Percentiles rank a stretch among this genome's conserved stretches.
Evolutionary conservation across 352 stramenopile genomes (phyloP).

Genomic region (Phytopythium helicoides): DNA sequence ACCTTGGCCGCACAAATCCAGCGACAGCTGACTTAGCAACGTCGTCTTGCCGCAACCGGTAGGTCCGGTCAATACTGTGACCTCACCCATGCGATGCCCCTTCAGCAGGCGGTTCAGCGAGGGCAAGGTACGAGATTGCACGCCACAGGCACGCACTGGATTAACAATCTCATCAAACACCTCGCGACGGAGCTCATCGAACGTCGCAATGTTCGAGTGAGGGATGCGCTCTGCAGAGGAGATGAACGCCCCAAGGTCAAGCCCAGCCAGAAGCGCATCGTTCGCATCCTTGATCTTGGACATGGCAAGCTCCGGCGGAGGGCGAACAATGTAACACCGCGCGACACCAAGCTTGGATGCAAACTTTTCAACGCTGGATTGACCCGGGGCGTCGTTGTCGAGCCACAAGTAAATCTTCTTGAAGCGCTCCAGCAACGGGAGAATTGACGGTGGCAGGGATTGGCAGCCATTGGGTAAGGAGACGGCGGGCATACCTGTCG

Average conservation of each 20-base stretch:
- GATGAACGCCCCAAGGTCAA: slow-evolving; percentile 89
- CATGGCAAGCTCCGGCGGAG: slow-evolving; percentile 32
- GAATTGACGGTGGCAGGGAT: slow-evolving; percentile 92
- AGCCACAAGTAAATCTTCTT: slow-evolving; percentile 99
- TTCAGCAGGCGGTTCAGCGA: slow-evolving; percentile 96
- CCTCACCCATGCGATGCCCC: slow-evolving; percentile 95
- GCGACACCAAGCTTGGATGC: slow-evolving; percentile 93
- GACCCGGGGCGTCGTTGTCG: slow-evolving; percentile 95
- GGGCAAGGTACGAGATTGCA: slow-evolving; percentile 92
- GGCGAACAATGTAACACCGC: slow-evolving; percentile 90
- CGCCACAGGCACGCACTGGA: slow-evolving; percentile 91
- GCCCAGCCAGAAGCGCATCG: slow-evolving; percentile 91
- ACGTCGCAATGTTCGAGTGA: slow-evolving; percentile 94
- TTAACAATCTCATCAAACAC: slow-evolving; percentile 96
- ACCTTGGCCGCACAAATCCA: slow-evolving; percentile 92
- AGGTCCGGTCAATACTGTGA: slow-evolving; percentile 98
- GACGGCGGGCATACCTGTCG: slow-evolving; percentile 87
- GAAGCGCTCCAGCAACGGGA: slow-evolving; percentile 96
- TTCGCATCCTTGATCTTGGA: slow-evolving; percentile 97
- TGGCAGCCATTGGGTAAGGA: slow-evolving; percentile 98
- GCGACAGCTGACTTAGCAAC: slow-evolving; percentile 89
- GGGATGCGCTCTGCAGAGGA: slow-evolving; percentile 76
- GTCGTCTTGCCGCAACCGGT: slow-evolving; percentile 97
- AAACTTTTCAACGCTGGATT: slow-evolving; percentile 96
- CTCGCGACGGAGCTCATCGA: slow-evolving; percentile 89